Conservation (phyloP, 805 yeast genomes). For the Zygotorulaspora florentina region DNA sequence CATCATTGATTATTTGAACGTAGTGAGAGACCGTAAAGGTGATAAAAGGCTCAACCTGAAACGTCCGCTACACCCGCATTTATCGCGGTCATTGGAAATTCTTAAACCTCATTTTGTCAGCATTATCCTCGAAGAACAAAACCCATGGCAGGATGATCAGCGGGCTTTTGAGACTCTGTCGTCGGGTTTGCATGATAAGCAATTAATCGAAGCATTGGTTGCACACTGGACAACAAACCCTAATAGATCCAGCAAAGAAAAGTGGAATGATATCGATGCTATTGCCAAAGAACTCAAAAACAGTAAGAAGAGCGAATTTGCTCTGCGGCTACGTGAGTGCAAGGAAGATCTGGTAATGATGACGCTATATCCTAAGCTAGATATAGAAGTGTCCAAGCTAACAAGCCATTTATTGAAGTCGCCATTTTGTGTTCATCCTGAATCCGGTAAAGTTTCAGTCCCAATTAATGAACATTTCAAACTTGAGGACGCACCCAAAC, state of each 20-base stretch:
- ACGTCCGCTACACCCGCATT: constrained; percentile 88
- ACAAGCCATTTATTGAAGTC: constrained; percentile 89
- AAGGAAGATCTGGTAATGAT: constrained; percentile 78
- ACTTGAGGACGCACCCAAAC: constrained; percentile 76
- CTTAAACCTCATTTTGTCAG: constrained; percentile 60
- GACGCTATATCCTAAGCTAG: constrained; percentile 85
- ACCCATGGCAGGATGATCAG: constrained; percentile 69
- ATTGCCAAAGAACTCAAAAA: constrained; percentile 39
- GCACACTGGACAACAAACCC: constrained; percentile 56
- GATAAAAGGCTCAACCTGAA: constrained; percentile 49
- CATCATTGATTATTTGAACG: constrained; percentile 78
- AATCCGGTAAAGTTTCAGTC: constrained; percentile 92
- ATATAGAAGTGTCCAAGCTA: constrained; percentile 87
- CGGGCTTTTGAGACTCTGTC: constrained; percentile 55
- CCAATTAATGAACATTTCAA: constrained; percentile 60
- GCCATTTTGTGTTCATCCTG: constrained; percentile 95
- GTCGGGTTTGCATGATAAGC: constrained; percentile 59
- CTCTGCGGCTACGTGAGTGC: constrained; percentile 54
- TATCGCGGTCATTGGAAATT: constrained; percentile 67
- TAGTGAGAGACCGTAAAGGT: constrained; percentile 51
- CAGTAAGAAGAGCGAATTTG: constrained; percentile 33
- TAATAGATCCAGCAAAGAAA: constrained; percentile 50
- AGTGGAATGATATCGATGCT: constrained; percentile 74
- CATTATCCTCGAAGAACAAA: constrained; percentile 72
- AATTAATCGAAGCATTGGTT: constrained; percentile 48